These are phyloP conservation scores for Xylaria nigripes DNA, from an alignment of 495 filamentous ascomycete genomes.

Conservation along the genomic window DNA sequence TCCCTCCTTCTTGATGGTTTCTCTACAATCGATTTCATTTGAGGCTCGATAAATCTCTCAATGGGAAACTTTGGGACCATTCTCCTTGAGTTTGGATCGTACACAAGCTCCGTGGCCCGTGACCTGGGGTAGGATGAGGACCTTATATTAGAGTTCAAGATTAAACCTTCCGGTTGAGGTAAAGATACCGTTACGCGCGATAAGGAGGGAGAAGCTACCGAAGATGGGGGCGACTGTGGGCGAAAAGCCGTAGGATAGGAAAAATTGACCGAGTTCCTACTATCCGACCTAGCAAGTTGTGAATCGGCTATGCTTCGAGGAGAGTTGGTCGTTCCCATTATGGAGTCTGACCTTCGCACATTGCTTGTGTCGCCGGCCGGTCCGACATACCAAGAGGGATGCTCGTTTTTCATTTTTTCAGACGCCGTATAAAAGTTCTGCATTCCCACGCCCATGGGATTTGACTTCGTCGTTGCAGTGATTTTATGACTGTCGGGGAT, in stretches of 20 bases:
- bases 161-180: constrained; percentile 8
- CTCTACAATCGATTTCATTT: constrained; percentile 39
- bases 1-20: constrained; percentile 48
- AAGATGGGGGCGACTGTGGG: constrained; percentile 34
- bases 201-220: constrained; percentile 30
- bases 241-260: constrained; percentile 56
- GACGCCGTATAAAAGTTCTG: constrained; percentile 37
- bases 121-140: constrained; percentile 17
- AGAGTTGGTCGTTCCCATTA: constrained; percentile 32
- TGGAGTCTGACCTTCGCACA: constrained; percentile 35
- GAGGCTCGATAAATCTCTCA: constrained; percentile 27
- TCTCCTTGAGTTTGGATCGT: constrained; percentile 50
- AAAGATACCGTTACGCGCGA: constrained; percentile 18
- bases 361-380: constrained; percentile 35
- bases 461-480: constrained; percentile 12
- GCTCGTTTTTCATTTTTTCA: constrained; percentile 31
- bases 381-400: constrained; percentile 36
- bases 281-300: constrained; percentile 39
- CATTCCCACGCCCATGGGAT: constrained; percentile 21
- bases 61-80: constrained; percentile 39
- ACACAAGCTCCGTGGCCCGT: constrained; percentile 37
- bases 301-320: constrained; percentile 7
- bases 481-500: constrained; percentile 43
- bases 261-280: constrained; percentile 68
- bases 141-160: constrained; percentile 15